Percentiles rank a stretch among this genome's conserved stretches.
phyloP scores from a whole-genome alignment of 2,329 filamentous ascomycete genomes.

The Talaromyces sp. region DNA sequence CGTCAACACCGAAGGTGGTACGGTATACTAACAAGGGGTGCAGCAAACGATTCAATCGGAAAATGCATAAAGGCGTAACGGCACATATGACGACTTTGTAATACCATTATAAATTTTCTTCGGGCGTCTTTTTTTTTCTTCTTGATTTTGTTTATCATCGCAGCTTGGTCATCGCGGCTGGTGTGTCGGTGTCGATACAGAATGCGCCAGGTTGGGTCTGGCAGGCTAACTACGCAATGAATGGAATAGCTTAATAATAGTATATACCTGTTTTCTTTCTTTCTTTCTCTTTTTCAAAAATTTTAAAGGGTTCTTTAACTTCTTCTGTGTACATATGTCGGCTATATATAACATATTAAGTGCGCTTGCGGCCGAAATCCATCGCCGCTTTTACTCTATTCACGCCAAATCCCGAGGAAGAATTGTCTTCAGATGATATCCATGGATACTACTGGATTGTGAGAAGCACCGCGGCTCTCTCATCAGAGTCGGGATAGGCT shows the following conservation, averaged over 20 bases:
- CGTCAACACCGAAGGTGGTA: neutral
- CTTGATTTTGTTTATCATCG: neutral
- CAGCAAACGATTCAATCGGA: constrained; percentile 42
- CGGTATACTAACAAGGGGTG: neutral
- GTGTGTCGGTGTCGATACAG: neutral
- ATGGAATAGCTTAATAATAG: constrained; percentile 1
- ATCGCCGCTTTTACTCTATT: no score
- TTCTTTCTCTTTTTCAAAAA: neutral
- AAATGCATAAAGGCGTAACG: constrained; percentile 33
- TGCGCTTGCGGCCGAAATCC: no score
- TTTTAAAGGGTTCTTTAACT: neutral
- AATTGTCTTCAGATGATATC: no score
- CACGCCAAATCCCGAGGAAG: no score
- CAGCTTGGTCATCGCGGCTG: neutral
- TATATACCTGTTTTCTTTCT: constrained; percentile 3
- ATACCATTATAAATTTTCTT: constrained; percentile 9
- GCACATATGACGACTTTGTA: constrained; percentile 11
- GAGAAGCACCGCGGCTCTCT: no score
- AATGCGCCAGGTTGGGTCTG: neutral
- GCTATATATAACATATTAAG: no score
- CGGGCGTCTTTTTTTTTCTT: constrained; percentile 4
- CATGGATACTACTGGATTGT: no score
- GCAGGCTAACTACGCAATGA: neutral
- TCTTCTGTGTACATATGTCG: neutral
- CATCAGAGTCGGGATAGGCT: no score